Evolutionary conservation across 2,329 filamentous ascomycete genomes (phyloP).

Genomic region (Colletotrichum sp.): DNA sequence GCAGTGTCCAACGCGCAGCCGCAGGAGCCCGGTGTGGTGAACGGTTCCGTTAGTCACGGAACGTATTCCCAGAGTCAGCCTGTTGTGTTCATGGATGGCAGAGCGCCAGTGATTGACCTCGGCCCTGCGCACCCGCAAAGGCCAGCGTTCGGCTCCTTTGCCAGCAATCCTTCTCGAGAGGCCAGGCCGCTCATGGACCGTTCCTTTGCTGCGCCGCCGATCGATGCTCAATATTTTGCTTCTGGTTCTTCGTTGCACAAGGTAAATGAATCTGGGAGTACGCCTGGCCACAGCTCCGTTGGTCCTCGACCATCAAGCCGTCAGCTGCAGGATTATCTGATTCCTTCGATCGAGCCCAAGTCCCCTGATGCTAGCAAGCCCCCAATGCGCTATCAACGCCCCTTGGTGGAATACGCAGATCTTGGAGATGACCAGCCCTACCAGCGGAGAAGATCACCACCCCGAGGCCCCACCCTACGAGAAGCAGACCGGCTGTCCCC

Average conservation of each 20-base stretch:
- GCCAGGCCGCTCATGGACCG: slow-evolving; percentile 4
- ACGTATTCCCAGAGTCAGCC: neutral
- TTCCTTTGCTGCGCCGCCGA: neutral
- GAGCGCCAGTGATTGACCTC: slow-evolving; percentile 9
- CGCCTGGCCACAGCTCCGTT: slow-evolving; percentile 23
- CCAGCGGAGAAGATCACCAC: neutral
- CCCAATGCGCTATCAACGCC: neutral
- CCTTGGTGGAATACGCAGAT: slow-evolving; percentile 12
- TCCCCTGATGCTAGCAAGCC: slow-evolving; percentile 35
- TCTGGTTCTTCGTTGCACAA: slow-evolving; percentile 17
- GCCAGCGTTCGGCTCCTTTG: slow-evolving; percentile 3
- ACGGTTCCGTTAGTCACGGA: slow-evolving; percentile 18
- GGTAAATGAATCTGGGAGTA: slow-evolving; percentile 29
- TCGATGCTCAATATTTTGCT: slow-evolving; percentile 8
- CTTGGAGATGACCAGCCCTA: neutral
- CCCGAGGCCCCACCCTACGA: neutral
- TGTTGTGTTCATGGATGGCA: neutral
- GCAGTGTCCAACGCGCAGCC: neutral
- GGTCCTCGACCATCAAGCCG: slow-evolving; percentile 24
- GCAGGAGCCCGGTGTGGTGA: neutral
- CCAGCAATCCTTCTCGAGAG: slow-evolving; percentile 25
- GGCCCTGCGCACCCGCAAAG: slow-evolving; percentile 21
- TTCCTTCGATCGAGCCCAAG: slow-evolving; percentile 51
- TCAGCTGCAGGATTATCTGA: slow-evolving; percentile 46
- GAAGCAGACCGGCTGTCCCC: neutral